A percentile compares a stretch with the other conserved stretches of the same genome.
Evolutionary conservation across 495 filamentous ascomycete genomes (phyloP).

Genomic region (Xylaria scruposa): DNA sequence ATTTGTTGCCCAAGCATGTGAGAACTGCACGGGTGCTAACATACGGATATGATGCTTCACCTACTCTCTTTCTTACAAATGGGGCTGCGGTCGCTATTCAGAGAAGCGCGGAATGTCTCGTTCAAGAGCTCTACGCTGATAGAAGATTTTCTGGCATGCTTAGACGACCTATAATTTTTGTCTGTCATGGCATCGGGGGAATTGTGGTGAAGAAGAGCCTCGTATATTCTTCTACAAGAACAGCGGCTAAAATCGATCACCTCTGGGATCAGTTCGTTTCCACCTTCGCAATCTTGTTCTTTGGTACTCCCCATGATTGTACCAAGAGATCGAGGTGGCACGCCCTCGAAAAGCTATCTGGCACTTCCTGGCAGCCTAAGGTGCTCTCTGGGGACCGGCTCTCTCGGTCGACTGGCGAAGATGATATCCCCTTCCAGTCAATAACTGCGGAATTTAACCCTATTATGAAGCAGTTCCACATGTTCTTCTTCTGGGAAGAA

Average conservation of each 20-base stretch:
- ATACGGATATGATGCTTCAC: constrained; percentile 38
- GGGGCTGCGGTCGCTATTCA: constrained; percentile 26
- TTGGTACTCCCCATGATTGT: constrained; percentile 39
- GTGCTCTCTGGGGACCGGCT: constrained; percentile 3
- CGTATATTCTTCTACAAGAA: constrained; percentile 26
- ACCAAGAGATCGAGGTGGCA: constrained; percentile 10
- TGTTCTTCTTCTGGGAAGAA: constrained; percentile 21
- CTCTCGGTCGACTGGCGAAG: background rate
- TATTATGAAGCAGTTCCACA: background rate
- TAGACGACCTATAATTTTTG: constrained; percentile 35
- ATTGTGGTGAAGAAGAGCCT: constrained; percentile 34
- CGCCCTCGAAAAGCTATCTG: constrained; percentile 2
- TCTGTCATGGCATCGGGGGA: constrained; percentile 37
- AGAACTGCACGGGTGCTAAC: constrained; percentile 32
- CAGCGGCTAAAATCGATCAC: constrained; percentile 4
- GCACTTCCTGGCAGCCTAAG: background rate
- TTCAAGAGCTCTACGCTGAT: constrained; percentile 16
- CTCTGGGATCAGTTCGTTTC: constrained; percentile 28
- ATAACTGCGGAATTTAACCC: constrained; percentile 15
- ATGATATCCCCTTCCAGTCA: constrained; percentile 7
- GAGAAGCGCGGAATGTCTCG: constrained; percentile 17
- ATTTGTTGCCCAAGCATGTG: constrained; percentile 36
- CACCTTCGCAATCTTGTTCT: constrained; percentile 34
- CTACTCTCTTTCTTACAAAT: constrained; percentile 28
- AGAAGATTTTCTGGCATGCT: constrained; percentile 15